A percentile compares a stretch with the other conserved stretches of the same genome.
Conservation (phyloP, 1,284 basidiomycete genomes). For the Gomphus bonarii region DNA sequence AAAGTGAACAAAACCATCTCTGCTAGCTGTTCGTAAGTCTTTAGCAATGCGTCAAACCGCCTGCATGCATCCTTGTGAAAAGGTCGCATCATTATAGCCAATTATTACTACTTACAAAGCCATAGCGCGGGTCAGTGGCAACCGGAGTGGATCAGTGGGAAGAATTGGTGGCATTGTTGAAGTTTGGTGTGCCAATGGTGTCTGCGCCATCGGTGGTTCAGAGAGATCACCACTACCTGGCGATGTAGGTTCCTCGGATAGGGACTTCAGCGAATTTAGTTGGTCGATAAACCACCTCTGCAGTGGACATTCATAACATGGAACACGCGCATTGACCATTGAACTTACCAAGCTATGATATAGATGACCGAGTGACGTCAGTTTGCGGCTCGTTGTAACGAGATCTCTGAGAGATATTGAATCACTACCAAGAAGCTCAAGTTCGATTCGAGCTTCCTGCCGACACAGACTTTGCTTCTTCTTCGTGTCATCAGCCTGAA, state of each 20-base stretch:
- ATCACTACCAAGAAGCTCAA: conserved; percentile 46
- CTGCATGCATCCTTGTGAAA: conserved; percentile 29
- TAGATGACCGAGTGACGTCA: conserved; percentile 71
- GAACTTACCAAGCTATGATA: conserved; percentile 77
- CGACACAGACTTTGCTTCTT: conserved; percentile 44
- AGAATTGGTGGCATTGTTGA: conserved; percentile 28
- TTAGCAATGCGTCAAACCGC: conserved; percentile 82
- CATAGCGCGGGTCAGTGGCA: conserved; percentile 84
- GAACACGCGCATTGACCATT: not conserved
- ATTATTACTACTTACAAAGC: conserved; percentile 48
- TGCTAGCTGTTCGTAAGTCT: conserved; percentile 84
- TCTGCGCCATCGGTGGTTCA: conserved; percentile 38
- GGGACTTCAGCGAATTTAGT: conserved; percentile 53
- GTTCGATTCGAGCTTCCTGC: conserved; percentile 71
- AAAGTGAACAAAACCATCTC: conserved; percentile 84
- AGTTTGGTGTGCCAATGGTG: conserved; percentile 40
- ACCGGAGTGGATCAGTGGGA: conserved; percentile 40
- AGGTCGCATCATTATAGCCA: not conserved
- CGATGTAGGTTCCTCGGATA: conserved; percentile 44
- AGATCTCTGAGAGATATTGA: conserved; percentile 56
- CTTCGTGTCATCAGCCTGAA: conserved; percentile 27
- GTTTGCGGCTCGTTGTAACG: conserved; percentile 65
- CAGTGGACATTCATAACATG: not conserved
- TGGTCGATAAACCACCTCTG: conserved; percentile 78
- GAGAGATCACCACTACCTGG: conserved; percentile 32